phyloP scores from a whole-genome alignment of 2,329 filamentous ascomycete genomes.

The Tolypocladium inflatum region DNA sequence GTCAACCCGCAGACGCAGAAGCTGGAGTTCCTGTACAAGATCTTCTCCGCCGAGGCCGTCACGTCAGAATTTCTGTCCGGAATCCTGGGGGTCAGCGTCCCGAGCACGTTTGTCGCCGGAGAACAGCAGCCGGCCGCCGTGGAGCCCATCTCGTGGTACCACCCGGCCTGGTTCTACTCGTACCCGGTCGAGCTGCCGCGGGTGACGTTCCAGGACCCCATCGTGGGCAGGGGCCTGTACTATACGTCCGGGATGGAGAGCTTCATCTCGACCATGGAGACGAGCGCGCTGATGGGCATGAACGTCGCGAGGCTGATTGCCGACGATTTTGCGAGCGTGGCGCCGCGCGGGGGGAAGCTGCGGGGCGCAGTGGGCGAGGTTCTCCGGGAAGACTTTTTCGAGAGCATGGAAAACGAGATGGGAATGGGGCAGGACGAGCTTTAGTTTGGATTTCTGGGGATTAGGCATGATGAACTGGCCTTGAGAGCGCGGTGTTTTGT shows the following conservation, averaged over 20 bases:
- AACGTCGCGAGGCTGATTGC: constrained; percentile 67
- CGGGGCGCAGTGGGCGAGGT: background rate
- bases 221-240: constrained; percentile 58
- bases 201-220: constrained; percentile 75
- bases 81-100: constrained; percentile 39
- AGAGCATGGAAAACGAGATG: constrained; percentile 9
- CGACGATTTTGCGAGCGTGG: constrained; percentile 39
- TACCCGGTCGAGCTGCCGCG: constrained; percentile 83
- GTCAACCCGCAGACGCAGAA: constrained; percentile 48
- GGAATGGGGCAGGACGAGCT: constrained; percentile 7
- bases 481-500: background rate
- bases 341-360: background rate
- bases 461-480: background rate
- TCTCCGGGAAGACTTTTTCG: constrained; percentile 6
- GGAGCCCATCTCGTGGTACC: constrained; percentile 62
- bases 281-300: constrained; percentile 81
- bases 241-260: constrained; percentile 74
- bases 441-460: background rate
- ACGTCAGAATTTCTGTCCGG: constrained; percentile 42
- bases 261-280: constrained; percentile 98
- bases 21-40: constrained; percentile 54
- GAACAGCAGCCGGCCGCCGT: constrained; percentile 5
- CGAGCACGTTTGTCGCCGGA: constrained; percentile 25
- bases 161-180: constrained; percentile 68
- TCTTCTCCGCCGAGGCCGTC: constrained; percentile 49